Evolutionary conservation across 768 basidiomycete genomes (phyloP).

Genomic region (Tulasnella calospora): DNA sequence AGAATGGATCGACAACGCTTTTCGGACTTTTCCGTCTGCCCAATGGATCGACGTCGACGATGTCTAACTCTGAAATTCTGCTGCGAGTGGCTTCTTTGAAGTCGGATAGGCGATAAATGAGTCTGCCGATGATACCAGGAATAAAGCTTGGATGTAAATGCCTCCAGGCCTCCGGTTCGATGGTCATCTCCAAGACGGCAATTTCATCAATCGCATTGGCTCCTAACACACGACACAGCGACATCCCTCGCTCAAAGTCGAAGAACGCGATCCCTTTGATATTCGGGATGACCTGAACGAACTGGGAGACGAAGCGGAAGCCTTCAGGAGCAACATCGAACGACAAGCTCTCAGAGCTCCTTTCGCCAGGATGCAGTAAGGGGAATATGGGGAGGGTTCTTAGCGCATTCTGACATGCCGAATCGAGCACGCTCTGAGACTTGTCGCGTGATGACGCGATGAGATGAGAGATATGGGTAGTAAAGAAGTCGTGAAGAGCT

Average conservation of each 20-base stretch:
- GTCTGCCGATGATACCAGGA: background rate
- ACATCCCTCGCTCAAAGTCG: background rate
- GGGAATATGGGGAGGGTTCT: slow-evolving; percentile 2
- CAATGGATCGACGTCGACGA: background rate
- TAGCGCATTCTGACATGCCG: background rate
- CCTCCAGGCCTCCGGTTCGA: background rate
- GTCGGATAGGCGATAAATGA: background rate
- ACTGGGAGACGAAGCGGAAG: background rate
- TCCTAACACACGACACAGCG: background rate
- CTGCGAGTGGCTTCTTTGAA: background rate
- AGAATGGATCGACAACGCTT: slow-evolving; percentile 5
- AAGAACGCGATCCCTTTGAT: slow-evolving; percentile 2
- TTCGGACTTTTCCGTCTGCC: background rate
- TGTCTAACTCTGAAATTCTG: background rate
- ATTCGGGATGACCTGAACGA: background rate
- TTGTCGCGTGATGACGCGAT: background rate
- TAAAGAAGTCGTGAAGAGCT: background rate
- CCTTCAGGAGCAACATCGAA: background rate
- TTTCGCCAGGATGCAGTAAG: background rate
- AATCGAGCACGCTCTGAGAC: background rate
- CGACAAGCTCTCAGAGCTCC: background rate
- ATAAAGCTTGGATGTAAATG: background rate
- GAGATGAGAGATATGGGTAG: background rate
- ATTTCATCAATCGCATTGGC: background rate
- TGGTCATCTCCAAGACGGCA: background rate